These are phyloP conservation scores for Scedosporium dehoogii DNA, from an alignment of 2,329 filamentous ascomycete genomes.

Conservation along the genomic window DNA sequence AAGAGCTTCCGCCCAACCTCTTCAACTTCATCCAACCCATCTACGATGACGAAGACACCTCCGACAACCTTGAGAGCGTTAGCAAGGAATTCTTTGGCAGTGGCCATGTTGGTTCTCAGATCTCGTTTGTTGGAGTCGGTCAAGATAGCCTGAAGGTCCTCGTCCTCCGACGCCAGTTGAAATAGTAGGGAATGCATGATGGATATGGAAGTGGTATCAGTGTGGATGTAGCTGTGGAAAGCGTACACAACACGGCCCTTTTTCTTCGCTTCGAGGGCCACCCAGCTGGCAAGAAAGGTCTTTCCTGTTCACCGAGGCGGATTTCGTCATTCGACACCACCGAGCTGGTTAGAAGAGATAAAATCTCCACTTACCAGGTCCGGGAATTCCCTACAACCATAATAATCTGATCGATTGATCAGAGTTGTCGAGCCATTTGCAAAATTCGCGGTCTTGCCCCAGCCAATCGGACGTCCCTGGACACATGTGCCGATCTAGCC, in stretches of 20 bases:
- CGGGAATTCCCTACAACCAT: neutral
- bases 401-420: neutral
- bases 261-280: neutral
- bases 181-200: neutral
- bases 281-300: neutral
- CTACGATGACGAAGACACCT: neutral
- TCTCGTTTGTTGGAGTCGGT: neutral
- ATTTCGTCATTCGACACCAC: neutral
- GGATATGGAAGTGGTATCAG: neutral
- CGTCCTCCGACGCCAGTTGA: neutral
- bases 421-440: neutral
- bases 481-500: neutral
- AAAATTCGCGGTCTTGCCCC: neutral
- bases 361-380: neutral
- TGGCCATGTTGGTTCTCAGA: neutral
- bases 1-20: neutral
- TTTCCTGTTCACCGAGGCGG: neutral
- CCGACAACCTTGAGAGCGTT: neutral
- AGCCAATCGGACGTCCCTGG: neutral
- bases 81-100: neutral
- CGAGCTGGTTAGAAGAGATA: neutral
- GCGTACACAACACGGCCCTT: neutral
- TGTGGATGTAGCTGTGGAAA: neutral
- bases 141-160: neutral
- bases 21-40: constrained; percentile 1